phyloP scores from a whole-genome alignment of 2,329 filamentous ascomycete species.

The Phoma sp. region DNA sequence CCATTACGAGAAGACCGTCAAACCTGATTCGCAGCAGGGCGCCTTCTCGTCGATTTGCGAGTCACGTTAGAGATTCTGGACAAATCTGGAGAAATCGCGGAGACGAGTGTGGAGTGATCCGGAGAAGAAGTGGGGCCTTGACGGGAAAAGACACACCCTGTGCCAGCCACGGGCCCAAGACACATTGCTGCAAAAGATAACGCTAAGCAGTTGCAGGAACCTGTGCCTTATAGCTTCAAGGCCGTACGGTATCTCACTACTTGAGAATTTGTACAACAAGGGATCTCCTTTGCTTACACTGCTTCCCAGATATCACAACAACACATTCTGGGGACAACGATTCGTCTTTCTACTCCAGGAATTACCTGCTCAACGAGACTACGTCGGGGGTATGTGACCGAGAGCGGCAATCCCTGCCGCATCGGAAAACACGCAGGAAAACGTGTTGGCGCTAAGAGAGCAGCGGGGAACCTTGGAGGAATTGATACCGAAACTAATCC shows the following conservation, averaged over 20 bases:
- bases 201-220: no score
- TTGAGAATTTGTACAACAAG: no score
- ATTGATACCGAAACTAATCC: slow-evolving; percentile 12
- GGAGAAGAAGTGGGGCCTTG: slow-evolving; percentile 19
- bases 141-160: neutral
- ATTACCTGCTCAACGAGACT: no score
- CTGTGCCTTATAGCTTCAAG: no score
- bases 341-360: neutral
- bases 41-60: slow-evolving; percentile 4
- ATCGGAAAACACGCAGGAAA: slow-evolving; percentile 14
- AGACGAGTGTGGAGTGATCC: slow-evolving; percentile 28
- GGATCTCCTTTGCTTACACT: no score
- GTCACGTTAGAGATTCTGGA: slow-evolving; percentile 2
- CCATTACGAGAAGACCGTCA: slow-evolving; percentile 3
- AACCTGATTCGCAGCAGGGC: slow-evolving; percentile 16
- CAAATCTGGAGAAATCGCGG: slow-evolving; percentile 13
- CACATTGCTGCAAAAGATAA: no score
- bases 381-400: no score
- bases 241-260: no score
- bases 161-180: no score
- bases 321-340: neutral
- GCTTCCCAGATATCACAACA: no score
- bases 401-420: neutral
- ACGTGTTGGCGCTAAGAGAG: slow-evolving; percentile 4
- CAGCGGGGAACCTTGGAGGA: neutral